phyloP scores from a whole-genome alignment of 2,329 filamentous ascomycete genomes.

The Periconia digitata region DNA sequence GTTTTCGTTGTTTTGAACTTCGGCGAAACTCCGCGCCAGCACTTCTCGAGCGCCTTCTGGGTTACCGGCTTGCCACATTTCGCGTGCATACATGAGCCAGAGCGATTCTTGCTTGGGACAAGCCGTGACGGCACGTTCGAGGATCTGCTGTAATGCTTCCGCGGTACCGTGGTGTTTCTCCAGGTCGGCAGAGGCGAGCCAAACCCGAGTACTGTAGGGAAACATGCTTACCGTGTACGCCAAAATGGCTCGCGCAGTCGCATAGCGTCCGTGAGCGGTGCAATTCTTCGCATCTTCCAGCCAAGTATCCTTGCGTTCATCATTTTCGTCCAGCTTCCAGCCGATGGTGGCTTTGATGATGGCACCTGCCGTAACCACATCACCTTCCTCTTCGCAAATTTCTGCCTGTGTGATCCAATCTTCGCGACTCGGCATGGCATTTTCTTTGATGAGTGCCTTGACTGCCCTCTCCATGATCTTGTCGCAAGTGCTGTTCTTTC shows the following conservation, averaged over 20 bases:
- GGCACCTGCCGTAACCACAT: conserved; percentile 79
- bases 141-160: conserved; percentile 78
- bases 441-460: conserved; percentile 83
- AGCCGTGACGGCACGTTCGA: conserved; percentile 92
- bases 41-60: conserved; percentile 85
- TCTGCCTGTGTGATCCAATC: conserved; percentile 97
- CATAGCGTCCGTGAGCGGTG: conserved; percentile 78
- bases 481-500: conserved; percentile 70
- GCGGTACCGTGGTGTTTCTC: conserved; percentile 86
- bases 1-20: conserved; percentile 95
- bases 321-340: conserved; percentile 91
- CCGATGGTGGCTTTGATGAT: conserved; percentile 93
- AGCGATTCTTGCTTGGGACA: conserved; percentile 88
- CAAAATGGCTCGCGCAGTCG: conserved; percentile 91
- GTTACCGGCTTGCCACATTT: conserved; percentile 88
- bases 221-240: conserved; percentile 89
- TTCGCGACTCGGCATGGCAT: conserved; percentile 94
- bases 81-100: conserved; percentile 94
- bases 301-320: conserved; percentile 95
- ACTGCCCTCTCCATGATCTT: conserved; percentile 95
- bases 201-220: conserved; percentile 81
- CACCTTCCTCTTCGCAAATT: conserved; percentile 89
- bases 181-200: conserved; percentile 87
- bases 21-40: conserved; percentile 85
- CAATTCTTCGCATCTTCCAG: conserved; percentile 87